A percentile compares a stretch with the other conserved stretches of the same genome.
phyloP scores from a whole-genome alignment of 345 rosid species.

The Lenwebbia sp. region DNA sequence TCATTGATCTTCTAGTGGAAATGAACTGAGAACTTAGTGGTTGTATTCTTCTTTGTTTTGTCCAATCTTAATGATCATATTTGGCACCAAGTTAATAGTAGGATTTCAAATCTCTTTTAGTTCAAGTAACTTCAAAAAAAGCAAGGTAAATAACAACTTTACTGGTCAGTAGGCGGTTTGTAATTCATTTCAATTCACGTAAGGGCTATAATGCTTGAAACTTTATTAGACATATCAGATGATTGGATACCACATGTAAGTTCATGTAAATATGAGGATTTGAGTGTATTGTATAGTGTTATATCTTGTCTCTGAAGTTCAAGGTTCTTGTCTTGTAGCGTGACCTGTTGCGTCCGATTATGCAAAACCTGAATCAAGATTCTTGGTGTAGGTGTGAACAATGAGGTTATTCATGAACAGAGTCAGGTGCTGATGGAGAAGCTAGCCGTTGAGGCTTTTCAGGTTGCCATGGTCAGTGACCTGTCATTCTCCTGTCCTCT shows the following conservation, averaged over 20 bases:
- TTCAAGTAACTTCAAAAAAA: background rate
- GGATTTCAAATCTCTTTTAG: background rate
- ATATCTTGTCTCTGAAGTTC: background rate
- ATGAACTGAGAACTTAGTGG: background rate
- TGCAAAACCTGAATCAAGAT: background rate
- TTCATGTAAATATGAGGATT: background rate
- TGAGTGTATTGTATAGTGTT: background rate
- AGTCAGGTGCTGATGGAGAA: slow-evolving; percentile 63
- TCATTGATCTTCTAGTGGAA: background rate
- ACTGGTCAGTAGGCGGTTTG: background rate
- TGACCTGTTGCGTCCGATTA: background rate
- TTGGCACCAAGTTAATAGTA: background rate
- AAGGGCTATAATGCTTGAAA: background rate
- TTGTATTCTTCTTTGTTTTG: background rate
- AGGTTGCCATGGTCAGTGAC: slow-evolving; percentile 57
- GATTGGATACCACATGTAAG: background rate
- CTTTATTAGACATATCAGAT: background rate
- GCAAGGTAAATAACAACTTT: background rate
- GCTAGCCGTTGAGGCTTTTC: slow-evolving; percentile 66
- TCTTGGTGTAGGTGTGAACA: slow-evolving; percentile 30
- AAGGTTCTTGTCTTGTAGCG: background rate
- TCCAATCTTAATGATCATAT: background rate
- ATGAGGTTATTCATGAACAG: slow-evolving; percentile 49
- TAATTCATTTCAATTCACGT: background rate
- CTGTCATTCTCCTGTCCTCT: background rate